A percentile compares a stretch with the other conserved stretches of the same genome.
phyloP scores from a whole-genome alignment of 2,329 filamentous ascomycete species.

The Cordyceps militaris region DNA sequence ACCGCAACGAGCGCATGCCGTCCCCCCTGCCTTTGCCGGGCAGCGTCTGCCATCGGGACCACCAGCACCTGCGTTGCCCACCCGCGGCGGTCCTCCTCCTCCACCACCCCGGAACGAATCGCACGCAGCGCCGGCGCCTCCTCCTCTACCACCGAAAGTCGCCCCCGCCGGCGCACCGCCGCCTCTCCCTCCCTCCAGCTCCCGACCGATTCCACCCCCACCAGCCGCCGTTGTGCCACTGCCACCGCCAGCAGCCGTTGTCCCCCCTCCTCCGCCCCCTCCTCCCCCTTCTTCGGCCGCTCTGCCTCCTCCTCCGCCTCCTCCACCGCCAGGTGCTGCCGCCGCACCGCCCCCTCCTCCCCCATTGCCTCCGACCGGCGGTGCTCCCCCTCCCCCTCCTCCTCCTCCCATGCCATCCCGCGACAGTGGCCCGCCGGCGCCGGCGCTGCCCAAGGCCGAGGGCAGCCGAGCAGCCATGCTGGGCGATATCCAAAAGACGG shows the following conservation, averaged over 20 bases:
- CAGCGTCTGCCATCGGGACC: constrained; percentile 48
- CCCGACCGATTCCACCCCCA: constrained; percentile 47
- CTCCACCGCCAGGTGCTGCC: constrained; percentile 27
- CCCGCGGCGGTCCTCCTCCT: constrained; percentile 64
- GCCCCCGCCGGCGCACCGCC: constrained; percentile 31
- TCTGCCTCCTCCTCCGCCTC: constrained; percentile 29
- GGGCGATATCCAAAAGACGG: constrained; percentile 64
- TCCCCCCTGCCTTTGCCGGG: constrained; percentile 73
- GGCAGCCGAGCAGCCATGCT: constrained; percentile 53
- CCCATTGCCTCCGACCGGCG: constrained; percentile 38
- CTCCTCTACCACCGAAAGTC: constrained; percentile 42
- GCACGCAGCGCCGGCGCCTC: constrained; percentile 27
- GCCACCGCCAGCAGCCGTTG: constrained; percentile 35
- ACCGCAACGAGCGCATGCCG: constrained; percentile 55
- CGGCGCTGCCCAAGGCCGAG: constrained; percentile 34
- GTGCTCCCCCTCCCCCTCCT: constrained; percentile 26
- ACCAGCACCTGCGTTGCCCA: constrained; percentile 58
- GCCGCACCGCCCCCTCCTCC: constrained; percentile 27
- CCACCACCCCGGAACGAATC: constrained; percentile 43
- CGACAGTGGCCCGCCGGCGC: constrained; percentile 50
- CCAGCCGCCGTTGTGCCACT: constrained; percentile 36
- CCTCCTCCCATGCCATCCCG: constrained; percentile 49
- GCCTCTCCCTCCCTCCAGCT: constrained; percentile 44
- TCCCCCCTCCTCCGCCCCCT: constrained; percentile 42
- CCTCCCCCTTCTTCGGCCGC: constrained; percentile 31